Base-by-base conservation (phyloP, 192 early-diverging fungal species). In the Mortierella hygrophila region DNA sequence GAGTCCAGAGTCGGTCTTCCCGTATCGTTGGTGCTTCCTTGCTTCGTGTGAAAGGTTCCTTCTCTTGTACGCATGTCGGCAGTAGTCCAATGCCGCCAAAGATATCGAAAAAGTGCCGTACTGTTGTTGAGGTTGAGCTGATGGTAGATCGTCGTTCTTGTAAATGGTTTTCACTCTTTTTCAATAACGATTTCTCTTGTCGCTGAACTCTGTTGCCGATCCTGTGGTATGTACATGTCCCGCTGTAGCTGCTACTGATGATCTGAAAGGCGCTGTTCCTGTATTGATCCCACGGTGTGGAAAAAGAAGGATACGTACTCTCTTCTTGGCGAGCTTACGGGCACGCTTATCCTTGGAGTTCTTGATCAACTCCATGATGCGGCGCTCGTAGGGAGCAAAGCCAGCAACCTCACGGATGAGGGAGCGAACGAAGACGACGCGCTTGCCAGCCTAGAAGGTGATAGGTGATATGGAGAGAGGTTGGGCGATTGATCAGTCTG, bases 311-410 rank as follows among this genome's bases (percentile, higher is more conserved):
- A 75, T 75, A 90, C 92, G 54, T 91, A 94, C 94, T 82, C 94
- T 97, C 93, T 94, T 97, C 96, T 99, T 99, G 88, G 97, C 96
- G 77, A 99, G 94, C 95, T 97, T 98, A 91, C 97, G 94, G 80
- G 99, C 99, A 89, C 99, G 96, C 97, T 99, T 99, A 90, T 99
- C 99, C 92, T 97, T 98, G 91, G 97, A 97, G 96, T 99, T 99
- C 95, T 97, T 98, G 89, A 99, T 92, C 95, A 99, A 94, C 94
- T 99, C 99, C 98, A 99, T 99, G 82, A 99, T 95, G 91, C 99
- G 95, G 85, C 95, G 95, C 93, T 99, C 99, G 89, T 99, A 99
- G 73, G 99, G 99, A 55, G 99, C 95, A 86, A 95, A 99, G 75
- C 99, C 99, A 88, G 93, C 94, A 47, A 99, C 98, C 91, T 99